Evolutionary conservation across 371 early-diverging fungal species (phyloP), one percentile per base, ranked within the genome.

Genomic region (Mortierella sp.): DNA sequence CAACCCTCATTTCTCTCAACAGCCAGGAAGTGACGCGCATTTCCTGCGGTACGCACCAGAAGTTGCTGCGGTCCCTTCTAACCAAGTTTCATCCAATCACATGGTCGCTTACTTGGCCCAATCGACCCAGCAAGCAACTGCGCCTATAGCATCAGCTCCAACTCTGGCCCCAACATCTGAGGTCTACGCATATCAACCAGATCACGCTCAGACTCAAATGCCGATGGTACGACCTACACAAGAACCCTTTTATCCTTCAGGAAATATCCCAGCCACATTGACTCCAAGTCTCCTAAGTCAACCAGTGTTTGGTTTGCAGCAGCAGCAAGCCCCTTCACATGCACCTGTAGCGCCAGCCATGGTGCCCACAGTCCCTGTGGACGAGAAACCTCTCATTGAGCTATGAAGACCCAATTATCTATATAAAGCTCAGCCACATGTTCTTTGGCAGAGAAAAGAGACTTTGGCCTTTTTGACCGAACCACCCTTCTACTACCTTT

Each of bases 301-400:
- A 21, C 50, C 50, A 16, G 30, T 25, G 25, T 23, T 3, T 7
- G 30, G 57, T 30, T 16, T 30, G 3, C 30, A 16, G 18, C 30
- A 29, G 19, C 19, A 3, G 11, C 30, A 26, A 29, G 16, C 16
- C 3, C 15, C 47, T 46, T 5, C 47, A 46, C 60, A 59, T 37
- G 50, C 48, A 46, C 21, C 50, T 1, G 47, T 4, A 47, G 14
- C 23, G 18, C 16, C 23, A 25, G n/a, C 48, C 18, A 16, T 28
- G 11, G 19, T 28, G 48, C 7, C 60, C 16, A 26, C 61, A 60
- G 65, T 21, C 0, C 64, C 70, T 28, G 77, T 64, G 43, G 77
- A 77, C 23, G 77, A 77, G 57, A 72, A 68, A 25, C 77, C 77
- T 23, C 50, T 77, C 48, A 77, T 77, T 9, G 77, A 77, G 60